Evolutionary conservation across 176 grass and related monocot genomes (phyloP), one percentile per base, ranked within the genome.

Genomic region (Pontederia crassipes): DNA sequence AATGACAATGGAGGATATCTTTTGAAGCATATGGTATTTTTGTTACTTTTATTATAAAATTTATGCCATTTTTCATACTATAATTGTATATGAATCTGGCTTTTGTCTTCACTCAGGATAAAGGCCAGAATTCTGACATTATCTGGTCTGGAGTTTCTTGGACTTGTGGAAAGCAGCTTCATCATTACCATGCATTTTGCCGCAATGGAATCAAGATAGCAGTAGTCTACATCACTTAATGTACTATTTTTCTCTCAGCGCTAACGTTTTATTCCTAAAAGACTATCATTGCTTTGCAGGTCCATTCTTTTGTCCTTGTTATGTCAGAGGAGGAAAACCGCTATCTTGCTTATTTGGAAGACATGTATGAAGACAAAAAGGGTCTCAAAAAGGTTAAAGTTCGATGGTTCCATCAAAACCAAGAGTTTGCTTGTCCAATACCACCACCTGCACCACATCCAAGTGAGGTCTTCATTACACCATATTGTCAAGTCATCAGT

Each of bases 321-420:
- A 81, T 89, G 88, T 88, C 88, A 16, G 94, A 98, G 80, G 87
- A 92, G 65, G 88, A 81, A 77, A 93, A 65, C 66, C 81, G 79
- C 12, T 83, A 98, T 79, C 87, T 98, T 58, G 94, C 94, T 52
- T 98, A 98, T 67, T 85, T 98, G 72, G 94, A 98, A 83, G 94
- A 98, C 75, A 93, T 98, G 94, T 98, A 98, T 65, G 94, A 98
- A 72, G 84, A 98, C 67, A 98, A 89, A 69, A 98, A 92, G 49
- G 94, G 94, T 40, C 81, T 75, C 65, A 98, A 98, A 77, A 98
- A 98, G 74, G 88, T 89, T 82, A 98, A 89, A 92, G 94, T 89
- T 54, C 74, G 88, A 76, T 98, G 94, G 94, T 98, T 98, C 85
- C 88, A 98, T 73, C 82, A 93, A 72, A 89, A 98, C 71, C 76